Conservation (phyloP, 495 filamentous ascomycete species). For the Penicillium canariense region DNA sequence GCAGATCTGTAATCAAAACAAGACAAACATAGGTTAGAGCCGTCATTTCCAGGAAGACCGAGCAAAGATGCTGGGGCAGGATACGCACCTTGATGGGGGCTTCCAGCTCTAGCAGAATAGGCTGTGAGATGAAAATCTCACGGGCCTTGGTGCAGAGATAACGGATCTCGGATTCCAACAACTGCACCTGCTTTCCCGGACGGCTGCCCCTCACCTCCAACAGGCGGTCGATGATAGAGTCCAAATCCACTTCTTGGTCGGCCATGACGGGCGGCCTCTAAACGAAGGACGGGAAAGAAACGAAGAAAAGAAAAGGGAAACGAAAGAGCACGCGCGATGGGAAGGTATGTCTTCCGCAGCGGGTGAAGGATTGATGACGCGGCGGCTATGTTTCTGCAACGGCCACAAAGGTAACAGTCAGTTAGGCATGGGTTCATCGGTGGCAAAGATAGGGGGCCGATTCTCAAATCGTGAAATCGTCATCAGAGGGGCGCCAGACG, state of each 20-base stretch:
- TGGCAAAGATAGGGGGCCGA: slow-evolving; percentile 13
- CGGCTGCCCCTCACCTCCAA: slow-evolving; percentile 97
- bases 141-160: slow-evolving; percentile 98
- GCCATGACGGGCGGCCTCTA: slow-evolving; percentile 67
- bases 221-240: slow-evolving; percentile 98
- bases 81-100: slow-evolving; percentile 92
- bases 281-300: slow-evolving; percentile 28
- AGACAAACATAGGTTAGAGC: slow-evolving; percentile 10
- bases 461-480: slow-evolving; percentile 9
- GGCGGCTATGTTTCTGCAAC: slow-evolving; percentile 38
- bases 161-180: slow-evolving; percentile 94
- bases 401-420: neutral
- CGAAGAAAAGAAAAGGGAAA: slow-evolving; percentile 23
- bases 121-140: slow-evolving; percentile 99
- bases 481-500: slow-evolving; percentile 20
- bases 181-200: slow-evolving; percentile 97
- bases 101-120: slow-evolving; percentile 94
- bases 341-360: slow-evolving; percentile 35
- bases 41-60: neutral
- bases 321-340: slow-evolving; percentile 25
- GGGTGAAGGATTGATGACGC: slow-evolving; percentile 39
- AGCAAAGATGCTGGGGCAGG: slow-evolving; percentile 1
- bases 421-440: slow-evolving; percentile 18
- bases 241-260: slow-evolving; percentile 97
- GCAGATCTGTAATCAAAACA: slow-evolving; percentile 67